Conservation (phyloP, 208 protist genomes). For the Porcisia deanei region DNA sequence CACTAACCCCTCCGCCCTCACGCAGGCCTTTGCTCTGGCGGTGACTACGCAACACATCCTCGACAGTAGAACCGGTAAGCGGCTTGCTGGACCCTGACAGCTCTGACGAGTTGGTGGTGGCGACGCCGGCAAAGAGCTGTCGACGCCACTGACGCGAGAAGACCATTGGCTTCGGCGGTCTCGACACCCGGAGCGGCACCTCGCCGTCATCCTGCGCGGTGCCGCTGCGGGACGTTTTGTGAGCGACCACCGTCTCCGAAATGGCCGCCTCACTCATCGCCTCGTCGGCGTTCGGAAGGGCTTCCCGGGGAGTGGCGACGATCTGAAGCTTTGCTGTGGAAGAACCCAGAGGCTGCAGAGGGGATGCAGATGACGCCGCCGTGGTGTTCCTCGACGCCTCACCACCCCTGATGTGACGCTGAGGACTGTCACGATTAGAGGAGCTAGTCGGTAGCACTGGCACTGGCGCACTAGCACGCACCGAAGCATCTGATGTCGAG, state of each 20-base stretch:
- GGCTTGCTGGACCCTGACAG: neutral
- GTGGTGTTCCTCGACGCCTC: neutral
- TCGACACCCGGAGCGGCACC: neutral
- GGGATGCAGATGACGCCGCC: neutral
- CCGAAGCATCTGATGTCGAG: neutral
- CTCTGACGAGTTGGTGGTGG: neutral
- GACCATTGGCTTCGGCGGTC: slow-evolving; percentile 21
- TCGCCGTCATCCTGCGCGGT: neutral
- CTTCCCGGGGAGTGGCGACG: neutral
- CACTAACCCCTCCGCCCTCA: neutral
- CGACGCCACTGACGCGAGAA: slow-evolving; percentile 33
- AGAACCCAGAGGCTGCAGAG: neutral
- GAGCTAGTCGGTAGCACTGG: neutral
- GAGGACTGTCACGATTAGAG: neutral
- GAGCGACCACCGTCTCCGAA: slow-evolving; percentile 15
- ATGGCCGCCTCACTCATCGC: slow-evolving; percentile 25
- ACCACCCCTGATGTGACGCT: neutral
- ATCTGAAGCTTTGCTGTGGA: neutral
- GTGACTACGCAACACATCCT: neutral
- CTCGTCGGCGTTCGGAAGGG: neutral
- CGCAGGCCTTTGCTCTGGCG: neutral
- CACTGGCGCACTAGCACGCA: neutral
- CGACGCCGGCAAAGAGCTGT: slow-evolving; percentile 14
- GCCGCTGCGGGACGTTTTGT: slow-evolving; percentile 7
- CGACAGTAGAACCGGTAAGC: neutral